Evolutionary conservation across 257 asterid genomes (phyloP).

Genomic region (Solanum appendiculatum): DNA sequence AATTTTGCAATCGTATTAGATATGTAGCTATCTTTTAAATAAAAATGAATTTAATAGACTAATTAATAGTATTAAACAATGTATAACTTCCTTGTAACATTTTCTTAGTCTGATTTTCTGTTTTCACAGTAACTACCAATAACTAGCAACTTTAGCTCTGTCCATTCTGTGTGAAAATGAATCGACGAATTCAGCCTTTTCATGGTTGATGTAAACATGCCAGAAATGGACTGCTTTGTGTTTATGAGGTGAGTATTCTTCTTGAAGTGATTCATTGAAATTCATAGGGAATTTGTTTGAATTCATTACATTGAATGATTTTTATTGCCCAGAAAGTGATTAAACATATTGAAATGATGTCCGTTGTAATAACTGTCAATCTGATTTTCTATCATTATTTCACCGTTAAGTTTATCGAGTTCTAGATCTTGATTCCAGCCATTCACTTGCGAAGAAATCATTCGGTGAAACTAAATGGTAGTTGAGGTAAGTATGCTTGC

Average conservation of each 20-base stretch:
- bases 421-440: neutral
- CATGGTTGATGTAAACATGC: neutral
- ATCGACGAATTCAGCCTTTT: too few species aligned
- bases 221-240: too few species aligned
- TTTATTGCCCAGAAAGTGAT: neutral
- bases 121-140: too few species aligned
- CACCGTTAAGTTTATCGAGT: neutral
- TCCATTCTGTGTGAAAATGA: too few species aligned
- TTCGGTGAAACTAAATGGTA: neutral
- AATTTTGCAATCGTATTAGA: too few species aligned
- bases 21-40: neutral
- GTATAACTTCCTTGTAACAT: neutral
- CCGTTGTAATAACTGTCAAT: neutral
- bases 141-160: too few species aligned
- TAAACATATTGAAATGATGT: neutral
- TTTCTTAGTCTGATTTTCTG: too few species aligned
- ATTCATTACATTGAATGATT: neutral
- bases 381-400: neutral
- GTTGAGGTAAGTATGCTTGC: neutral
- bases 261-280: neutral
- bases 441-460: neutral
- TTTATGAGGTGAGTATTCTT: neutral
- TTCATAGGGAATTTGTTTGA: neutral
- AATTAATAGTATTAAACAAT: too few species aligned
- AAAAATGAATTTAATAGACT: too few species aligned